Conservation (phyloP, 352 stramenopile species). For the Pythium guiyangense region DNA sequence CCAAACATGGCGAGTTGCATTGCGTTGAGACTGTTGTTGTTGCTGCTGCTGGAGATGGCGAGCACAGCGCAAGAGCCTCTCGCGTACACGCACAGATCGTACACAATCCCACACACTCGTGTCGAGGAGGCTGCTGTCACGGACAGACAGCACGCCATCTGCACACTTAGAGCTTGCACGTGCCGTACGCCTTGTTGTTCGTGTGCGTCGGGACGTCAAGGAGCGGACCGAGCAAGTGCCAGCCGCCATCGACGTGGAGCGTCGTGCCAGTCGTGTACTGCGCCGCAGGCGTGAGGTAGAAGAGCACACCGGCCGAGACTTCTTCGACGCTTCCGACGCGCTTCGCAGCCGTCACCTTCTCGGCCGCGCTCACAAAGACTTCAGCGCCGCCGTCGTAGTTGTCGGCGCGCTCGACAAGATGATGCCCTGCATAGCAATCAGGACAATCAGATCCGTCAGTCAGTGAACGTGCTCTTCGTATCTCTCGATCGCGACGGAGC, state of each 20-base stretch:
- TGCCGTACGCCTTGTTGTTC: constrained; percentile 73
- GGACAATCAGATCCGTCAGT: constrained; percentile 8
- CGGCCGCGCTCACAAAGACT: constrained; percentile 79
- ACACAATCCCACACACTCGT: background rate
- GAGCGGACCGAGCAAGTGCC: constrained; percentile 33
- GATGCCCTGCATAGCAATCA: constrained; percentile 40
- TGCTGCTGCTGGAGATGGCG: too few species aligned
- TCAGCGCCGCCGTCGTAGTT: constrained; percentile 90
- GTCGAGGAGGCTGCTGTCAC: too few species aligned
- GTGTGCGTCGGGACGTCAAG: constrained; percentile 65
- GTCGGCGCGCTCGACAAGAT: constrained; percentile 71
- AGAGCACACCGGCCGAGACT: constrained; percentile 73
- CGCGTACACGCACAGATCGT: too few species aligned
- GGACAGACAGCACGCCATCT: background rate
- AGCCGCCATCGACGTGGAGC: constrained; percentile 79
- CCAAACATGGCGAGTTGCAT: background rate
- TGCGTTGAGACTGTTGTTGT: too few species aligned
- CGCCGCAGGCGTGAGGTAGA: constrained; percentile 77
- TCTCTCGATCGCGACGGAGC: constrained; percentile 14
- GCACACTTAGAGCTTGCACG: constrained; percentile 32
- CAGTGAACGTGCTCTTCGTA: background rate
- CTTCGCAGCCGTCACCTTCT: constrained; percentile 77
- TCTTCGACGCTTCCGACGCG: constrained; percentile 89
- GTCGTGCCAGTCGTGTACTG: constrained; percentile 85
- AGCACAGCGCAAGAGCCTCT: too few species aligned